Conservation (phyloP, 139 green algal genomes). For the Chlorella sp. region DNA sequence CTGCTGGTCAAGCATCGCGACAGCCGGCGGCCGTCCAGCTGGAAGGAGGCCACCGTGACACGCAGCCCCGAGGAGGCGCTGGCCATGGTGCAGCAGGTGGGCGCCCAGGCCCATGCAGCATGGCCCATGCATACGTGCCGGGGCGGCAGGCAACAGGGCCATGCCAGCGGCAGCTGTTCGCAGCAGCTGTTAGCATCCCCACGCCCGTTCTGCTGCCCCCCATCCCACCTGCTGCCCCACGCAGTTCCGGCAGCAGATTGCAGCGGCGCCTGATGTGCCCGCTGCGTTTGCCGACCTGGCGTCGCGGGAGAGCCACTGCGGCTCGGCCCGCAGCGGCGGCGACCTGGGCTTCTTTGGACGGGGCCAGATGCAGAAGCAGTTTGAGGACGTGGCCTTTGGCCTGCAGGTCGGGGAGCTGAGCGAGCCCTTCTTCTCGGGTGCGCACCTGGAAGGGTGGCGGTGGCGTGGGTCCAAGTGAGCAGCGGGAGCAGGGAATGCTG, state of each 20-base stretch:
- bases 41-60: constrained; percentile 85
- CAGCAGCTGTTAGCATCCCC: too few relatives aligned
- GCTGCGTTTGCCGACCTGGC: constrained; percentile 80
- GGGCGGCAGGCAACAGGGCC: neutral
- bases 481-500: too few relatives aligned
- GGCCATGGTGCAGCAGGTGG: constrained; percentile 68
- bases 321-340: constrained; percentile 63
- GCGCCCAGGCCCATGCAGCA: neutral
- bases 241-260: constrained; percentile 68
- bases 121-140: too few relatives aligned
- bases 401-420: constrained; percentile 78
- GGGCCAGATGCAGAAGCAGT: constrained; percentile 88
- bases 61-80: constrained; percentile 83
- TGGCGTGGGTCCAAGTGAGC: too few relatives aligned
- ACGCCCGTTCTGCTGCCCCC: too few relatives aligned
- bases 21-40: constrained; percentile 72
- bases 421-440: constrained; percentile 62
- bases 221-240: too few relatives aligned
- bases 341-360: constrained; percentile 89
- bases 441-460: too few relatives aligned
- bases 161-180: too few relatives aligned
- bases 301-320: constrained; percentile 83
- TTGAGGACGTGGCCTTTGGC: constrained; percentile 74
- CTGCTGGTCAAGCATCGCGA: constrained; percentile 91
- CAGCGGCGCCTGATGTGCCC: constrained; percentile 38